Base-by-base conservation (phyloP, 176 grass and related monocot species). In the Oryza punctata region DNA sequence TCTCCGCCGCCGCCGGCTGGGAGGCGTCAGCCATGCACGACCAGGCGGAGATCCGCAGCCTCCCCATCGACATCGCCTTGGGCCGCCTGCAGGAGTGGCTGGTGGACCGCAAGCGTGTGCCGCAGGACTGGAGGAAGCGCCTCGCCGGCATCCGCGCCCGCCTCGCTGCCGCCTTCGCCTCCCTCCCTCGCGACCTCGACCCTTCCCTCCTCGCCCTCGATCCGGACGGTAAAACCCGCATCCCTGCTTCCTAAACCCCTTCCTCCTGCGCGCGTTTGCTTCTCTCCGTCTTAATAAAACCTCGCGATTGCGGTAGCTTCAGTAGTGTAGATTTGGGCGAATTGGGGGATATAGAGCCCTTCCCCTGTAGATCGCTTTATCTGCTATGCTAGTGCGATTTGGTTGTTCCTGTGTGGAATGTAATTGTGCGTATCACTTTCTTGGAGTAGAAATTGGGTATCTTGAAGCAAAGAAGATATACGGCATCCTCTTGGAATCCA, bases 31-130 rank as follows among this genome's bases (percentile, higher is more conserved):
- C 57, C 73, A 97, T 97, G 94, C 86, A 88, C 79, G 91, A 95
- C 79, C 82, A 82, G 16, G 43, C 87, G 44, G 91, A 98, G 32
- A 91, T 95, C 84, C 85, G 85, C 13, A 93, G 80, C 78, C 90
- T 98, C 26, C 96, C 89, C 63, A 95, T 98, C 72, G 96, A 99
- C 73, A 99, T 99, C 75, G 83, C 96, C 67, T 92, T 92, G 77
- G 85, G 73, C 71, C 93, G 93, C 80, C 91, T 99, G 23, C 91
- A 89, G 89, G 96, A 99, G 91, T 99, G 96, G 96, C 84, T 98
- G 72, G 96, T 98, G 73, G 96, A 96, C 89, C 93, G 96, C 59
- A 95, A 94, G 93, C 90, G 83, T 67, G 92, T 98, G 45, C 92
- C 95, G 33, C 89, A 90, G 32, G 95, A 98, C 86, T 95, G 95